A percentile compares a stretch with the other conserved stretches of the same genome.
These are phyloP conservation scores for Populus tremula DNA, from an alignment of 345 rosid genomes.

Conservation along the genomic window DNA sequence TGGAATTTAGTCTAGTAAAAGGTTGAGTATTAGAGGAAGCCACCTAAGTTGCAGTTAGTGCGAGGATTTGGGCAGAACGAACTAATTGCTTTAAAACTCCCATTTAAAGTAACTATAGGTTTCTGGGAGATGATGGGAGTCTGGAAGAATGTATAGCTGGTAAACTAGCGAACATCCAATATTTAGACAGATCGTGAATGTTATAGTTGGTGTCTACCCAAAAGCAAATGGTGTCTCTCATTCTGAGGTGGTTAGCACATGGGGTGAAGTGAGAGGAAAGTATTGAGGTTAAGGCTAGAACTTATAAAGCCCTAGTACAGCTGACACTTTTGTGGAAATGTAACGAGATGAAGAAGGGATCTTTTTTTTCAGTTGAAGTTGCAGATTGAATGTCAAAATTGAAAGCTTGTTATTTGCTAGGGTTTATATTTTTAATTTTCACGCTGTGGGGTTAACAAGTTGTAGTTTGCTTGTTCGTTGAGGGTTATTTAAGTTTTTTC, in stretches of 20 bases:
- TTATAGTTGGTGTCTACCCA: neutral
- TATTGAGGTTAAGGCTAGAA: neutral
- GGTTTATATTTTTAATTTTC: neutral
- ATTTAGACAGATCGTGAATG: neutral
- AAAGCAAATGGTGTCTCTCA: neutral
- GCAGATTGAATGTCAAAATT: neutral
- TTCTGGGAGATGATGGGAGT: neutral
- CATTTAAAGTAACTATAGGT: neutral
- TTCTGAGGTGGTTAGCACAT: neutral
- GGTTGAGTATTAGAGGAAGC: neutral
- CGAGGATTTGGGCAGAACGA: neutral
- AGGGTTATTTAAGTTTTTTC: neutral
- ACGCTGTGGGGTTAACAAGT: neutral
- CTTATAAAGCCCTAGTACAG: neutral
- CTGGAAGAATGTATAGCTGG: neutral
- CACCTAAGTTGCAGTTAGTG: neutral
- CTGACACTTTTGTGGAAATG: neutral
- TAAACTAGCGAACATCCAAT: neutral
- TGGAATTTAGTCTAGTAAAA: neutral
- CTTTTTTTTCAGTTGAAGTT: neutral
- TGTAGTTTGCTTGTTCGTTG: neutral
- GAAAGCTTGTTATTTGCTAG: neutral
- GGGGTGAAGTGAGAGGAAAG: neutral
- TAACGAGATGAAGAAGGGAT: neutral
- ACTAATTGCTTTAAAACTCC: neutral